Conservation (phyloP, 306 rosid species). For the Acacia confusa region DNA sequence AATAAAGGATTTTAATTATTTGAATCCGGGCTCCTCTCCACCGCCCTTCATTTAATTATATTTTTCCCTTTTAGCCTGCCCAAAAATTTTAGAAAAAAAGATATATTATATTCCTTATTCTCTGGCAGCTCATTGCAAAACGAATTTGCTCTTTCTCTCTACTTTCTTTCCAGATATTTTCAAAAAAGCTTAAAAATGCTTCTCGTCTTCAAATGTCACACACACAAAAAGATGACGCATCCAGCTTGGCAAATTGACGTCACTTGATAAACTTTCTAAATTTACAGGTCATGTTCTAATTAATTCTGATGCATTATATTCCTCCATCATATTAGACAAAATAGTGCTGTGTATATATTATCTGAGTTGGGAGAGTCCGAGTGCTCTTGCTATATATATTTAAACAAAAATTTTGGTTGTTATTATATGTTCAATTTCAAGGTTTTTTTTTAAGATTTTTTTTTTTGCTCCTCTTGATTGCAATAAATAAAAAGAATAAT, state of each 20-base stretch:
- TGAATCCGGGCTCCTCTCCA: background rate
- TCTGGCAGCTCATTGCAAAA: background rate
- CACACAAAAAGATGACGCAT: too few relatives aligned
- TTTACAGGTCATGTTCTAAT: background rate
- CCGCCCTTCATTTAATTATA: background rate
- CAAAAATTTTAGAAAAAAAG: too few relatives aligned
- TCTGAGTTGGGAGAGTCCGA: too few relatives aligned
- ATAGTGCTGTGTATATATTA: background rate
- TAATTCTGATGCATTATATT: background rate
- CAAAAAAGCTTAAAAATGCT: background rate
- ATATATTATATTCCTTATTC: background rate
- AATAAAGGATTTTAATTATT: background rate
- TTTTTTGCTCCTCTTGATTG: too few relatives aligned
- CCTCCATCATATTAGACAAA: background rate
- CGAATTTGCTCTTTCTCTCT: background rate
- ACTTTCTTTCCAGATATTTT: background rate
- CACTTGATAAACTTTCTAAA: background rate
- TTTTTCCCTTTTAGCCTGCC: background rate
- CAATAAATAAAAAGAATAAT: too few relatives aligned
- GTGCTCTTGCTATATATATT: too few relatives aligned
- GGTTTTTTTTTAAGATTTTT: too few relatives aligned
- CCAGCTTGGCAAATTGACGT: background rate
- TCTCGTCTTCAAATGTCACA: background rate
- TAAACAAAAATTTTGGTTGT: too few relatives aligned
- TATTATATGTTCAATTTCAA: too few relatives aligned